phyloP scores from a whole-genome alignment of 2,329 filamentous ascomycete species.

The Bisporella sp. region DNA sequence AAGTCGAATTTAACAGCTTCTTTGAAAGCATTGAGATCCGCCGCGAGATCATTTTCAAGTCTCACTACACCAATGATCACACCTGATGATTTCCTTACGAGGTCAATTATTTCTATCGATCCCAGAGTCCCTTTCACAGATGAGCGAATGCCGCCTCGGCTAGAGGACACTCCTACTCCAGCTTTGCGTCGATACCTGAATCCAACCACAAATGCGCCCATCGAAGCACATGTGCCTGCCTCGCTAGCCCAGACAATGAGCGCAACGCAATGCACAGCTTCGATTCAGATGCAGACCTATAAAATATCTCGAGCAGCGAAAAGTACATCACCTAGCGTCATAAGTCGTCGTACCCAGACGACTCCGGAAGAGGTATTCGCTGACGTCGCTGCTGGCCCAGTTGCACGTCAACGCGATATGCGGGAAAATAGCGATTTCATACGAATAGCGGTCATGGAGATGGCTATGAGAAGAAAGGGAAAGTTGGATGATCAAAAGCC shows the following conservation, averaged over 20 bases:
- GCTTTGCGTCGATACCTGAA: constrained; percentile 62
- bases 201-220: constrained; percentile 46
- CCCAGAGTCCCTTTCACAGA: constrained; percentile 60
- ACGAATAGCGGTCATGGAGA: constrained; percentile 64
- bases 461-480: constrained; percentile 61
- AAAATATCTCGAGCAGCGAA: constrained; percentile 30
- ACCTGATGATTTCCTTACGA: constrained; percentile 59
- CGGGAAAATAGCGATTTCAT: constrained; percentile 67
- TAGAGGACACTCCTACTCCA: constrained; percentile 58
- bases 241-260: constrained; percentile 29
- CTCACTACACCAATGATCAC: constrained; percentile 58
- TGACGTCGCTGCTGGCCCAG: constrained; percentile 33
- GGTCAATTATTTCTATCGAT: constrained; percentile 61
- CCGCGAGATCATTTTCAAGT: constrained; percentile 55
- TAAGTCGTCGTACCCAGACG: constrained; percentile 22
- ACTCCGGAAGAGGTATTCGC: constrained; percentile 26
- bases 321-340: constrained; percentile 31
- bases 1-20: constrained; percentile 65
- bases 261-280: constrained; percentile 49
- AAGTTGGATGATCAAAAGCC: constrained; percentile 60
- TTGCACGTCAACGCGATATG: constrained; percentile 56
- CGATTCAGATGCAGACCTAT: constrained; percentile 68
- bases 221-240: constrained; percentile 31
- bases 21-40: constrained; percentile 53
- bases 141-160: constrained; percentile 55